Evolutionary conservation across 2,329 filamentous ascomycete species (phyloP).

Genomic region (Byssoonygena ceratinophila): DNA sequence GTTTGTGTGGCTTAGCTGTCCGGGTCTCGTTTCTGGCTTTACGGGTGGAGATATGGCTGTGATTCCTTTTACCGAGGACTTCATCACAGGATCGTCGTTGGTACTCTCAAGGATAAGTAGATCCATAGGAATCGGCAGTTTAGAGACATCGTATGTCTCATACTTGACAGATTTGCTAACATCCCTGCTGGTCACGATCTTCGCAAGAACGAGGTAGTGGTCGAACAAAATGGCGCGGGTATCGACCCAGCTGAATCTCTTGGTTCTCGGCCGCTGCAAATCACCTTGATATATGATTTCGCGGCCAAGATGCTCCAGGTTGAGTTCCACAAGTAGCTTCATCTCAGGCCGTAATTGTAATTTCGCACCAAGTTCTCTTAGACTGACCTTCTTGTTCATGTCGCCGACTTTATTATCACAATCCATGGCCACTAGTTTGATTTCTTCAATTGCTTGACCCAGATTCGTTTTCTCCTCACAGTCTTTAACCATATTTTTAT

Average conservation of each 20-base stretch:
- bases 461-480: constrained; percentile 85
- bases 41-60: constrained; percentile 46
- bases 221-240: constrained; percentile 91
- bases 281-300: constrained; percentile 84
- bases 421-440: constrained; percentile 76
- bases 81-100: constrained; percentile 82
- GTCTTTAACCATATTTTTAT: constrained; percentile 72
- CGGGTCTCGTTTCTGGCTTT: constrained; percentile 43
- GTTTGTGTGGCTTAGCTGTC: constrained; percentile 52
- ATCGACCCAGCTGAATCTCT: constrained; percentile 85
- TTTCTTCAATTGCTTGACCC: constrained; percentile 75
- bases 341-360: constrained; percentile 78
- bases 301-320: constrained; percentile 85
- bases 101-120: constrained; percentile 83
- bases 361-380: constrained; percentile 74
- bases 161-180: constrained; percentile 63
- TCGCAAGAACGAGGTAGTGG: constrained; percentile 88
- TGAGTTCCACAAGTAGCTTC: constrained; percentile 68
- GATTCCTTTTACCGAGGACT: constrained; percentile 63
- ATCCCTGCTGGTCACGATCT: constrained; percentile 58
- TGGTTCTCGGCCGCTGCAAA: constrained; percentile 76
- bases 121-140: constrained; percentile 93
- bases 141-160: constrained; percentile 81
- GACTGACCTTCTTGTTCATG: constrained; percentile 78
- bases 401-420: constrained; percentile 89